Evolutionary conservation across 805 yeast genomes (phyloP), one percentile per base, ranked within the genome.

Genomic region (Zygosaccharomyces gambellarensis): DNA sequence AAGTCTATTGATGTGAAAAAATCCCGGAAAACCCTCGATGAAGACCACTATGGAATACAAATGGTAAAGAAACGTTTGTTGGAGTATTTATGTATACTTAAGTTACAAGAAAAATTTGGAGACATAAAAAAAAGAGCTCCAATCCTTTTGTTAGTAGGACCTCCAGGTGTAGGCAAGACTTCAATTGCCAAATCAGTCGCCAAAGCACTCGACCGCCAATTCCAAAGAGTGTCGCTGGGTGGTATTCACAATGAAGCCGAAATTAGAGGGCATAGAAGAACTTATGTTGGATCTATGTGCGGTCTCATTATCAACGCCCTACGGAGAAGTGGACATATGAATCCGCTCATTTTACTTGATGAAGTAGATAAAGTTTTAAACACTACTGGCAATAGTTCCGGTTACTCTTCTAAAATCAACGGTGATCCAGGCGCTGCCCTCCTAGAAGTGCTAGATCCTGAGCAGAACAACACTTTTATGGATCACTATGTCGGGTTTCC

Each of bases 91-190:
- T 89, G 94, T 4, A 90, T 89, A 5, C 68, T 87, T 54, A 85
- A 85, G 53, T 73, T 90, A 38, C 66, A 67, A 21, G 61, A 59
- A 29, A 47, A 47, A 14, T 55, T 56, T 28, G 32, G 27, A 6
- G 44, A 43, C n/a, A 36, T 22, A 8, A 40, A 43, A 31, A 36
- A 46, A 19, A 50, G 40, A 31, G 55, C 95, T 0, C 96, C 96
- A 5, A 88, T 89, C 39, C 67, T 89, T 38, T 73, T 89, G 66
- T 75, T 89, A 49, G 88, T 87, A 5, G 97, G 96, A 0, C 96
- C 96, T 9, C 97, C 96, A 0, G 97, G 97, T 32, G 94, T 88
- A 11, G 97, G 97, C 27, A 89, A 89, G 65, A 89, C 97, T 0
- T 84, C 94, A 1, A 72, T 89, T 49, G 96, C 96, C 4, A 81